Percentiles rank a stretch among this genome's conserved stretches.
phyloP scores from a whole-genome alignment of 176 grass and related monocot genomes.

The Lolium rigidum region DNA sequence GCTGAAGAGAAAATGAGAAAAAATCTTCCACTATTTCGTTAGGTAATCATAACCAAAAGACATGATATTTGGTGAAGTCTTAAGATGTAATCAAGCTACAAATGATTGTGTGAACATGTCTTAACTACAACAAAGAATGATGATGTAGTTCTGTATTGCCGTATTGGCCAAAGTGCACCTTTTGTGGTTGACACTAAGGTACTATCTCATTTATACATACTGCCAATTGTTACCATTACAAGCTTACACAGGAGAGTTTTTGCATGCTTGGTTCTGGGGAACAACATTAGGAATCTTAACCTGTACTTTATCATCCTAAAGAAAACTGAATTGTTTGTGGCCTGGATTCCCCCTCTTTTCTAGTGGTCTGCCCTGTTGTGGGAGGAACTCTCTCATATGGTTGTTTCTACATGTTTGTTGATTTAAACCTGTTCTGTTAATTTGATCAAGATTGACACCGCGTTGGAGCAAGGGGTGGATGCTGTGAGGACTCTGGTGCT shows the following conservation, averaged over 20 bases:
- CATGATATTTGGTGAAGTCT: conserved; percentile 19
- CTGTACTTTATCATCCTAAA: conserved; percentile 38
- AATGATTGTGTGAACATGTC: conserved; percentile 3
- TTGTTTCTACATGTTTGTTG: conserved; percentile 31
- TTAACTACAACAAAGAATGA: conserved; percentile 35
- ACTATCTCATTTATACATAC: conserved; percentile 8
- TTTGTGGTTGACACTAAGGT: background rate
- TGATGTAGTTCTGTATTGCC: background rate
- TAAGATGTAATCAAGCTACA: conserved; percentile 17
- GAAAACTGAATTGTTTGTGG: conserved; percentile 13
- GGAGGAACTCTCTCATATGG: conserved; percentile 40
- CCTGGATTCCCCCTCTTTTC: background rate
- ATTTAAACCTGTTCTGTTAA: conserved; percentile 46
- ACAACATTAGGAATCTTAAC: conserved; percentile 31
- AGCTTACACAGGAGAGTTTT: background rate
- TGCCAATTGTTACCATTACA: conserved; percentile 11
- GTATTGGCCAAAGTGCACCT: background rate
- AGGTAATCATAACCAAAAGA: conserved; percentile 17
- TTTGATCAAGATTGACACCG: conserved; percentile 76
- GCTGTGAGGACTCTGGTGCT: conserved; percentile 86
- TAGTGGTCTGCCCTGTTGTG: conserved; percentile 27
- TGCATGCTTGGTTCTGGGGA: conserved; percentile 28
- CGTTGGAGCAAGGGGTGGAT: conserved; percentile 88
- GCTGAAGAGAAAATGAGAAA: conserved; percentile 9
- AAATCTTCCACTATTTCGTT: conserved; percentile 34